Percentiles rank a stretch among this genome's conserved stretches.
These are phyloP conservation scores for Phytophthora multivora DNA, from an alignment of 352 stramenopile species.

Conservation along the genomic window DNA sequence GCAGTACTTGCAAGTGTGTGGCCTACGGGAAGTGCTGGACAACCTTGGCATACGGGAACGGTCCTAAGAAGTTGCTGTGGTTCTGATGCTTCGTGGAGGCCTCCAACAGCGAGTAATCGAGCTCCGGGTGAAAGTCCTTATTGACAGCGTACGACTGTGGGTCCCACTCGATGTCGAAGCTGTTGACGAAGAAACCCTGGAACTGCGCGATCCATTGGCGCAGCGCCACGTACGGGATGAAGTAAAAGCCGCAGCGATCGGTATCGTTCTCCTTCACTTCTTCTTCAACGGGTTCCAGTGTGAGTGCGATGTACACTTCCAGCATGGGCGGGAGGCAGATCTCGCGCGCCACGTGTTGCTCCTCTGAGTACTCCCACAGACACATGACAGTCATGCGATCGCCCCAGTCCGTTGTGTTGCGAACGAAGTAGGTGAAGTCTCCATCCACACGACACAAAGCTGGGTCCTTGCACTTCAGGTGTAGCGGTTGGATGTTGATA, in stretches of 20 bases:
- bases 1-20: too few relatives aligned
- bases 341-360: slow-evolving; percentile 49
- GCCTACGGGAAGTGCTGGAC: slow-evolving; percentile 47
- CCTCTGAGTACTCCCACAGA: slow-evolving; percentile 74
- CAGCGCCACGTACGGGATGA: slow-evolving; percentile 81
- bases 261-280: slow-evolving; percentile 79
- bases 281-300: slow-evolving; percentile 51
- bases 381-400: slow-evolving; percentile 86
- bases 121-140: slow-evolving; percentile 43
- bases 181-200: slow-evolving; percentile 85
- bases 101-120: slow-evolving; percentile 75
- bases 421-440: slow-evolving; percentile 79
- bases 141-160: slow-evolving; percentile 72
- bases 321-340: slow-evolving; percentile 81
- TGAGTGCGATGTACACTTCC: slow-evolving; percentile 66
- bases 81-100: slow-evolving; percentile 73
- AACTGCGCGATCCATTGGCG: slow-evolving; percentile 79
- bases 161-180: slow-evolving; percentile 78
- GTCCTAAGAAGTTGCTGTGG: slow-evolving; percentile 70
- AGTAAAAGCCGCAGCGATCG: slow-evolving; percentile 83
- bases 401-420: slow-evolving; percentile 82
- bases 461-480: slow-evolving; percentile 65
- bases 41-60: slow-evolving; percentile 75
- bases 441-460: slow-evolving; percentile 56
- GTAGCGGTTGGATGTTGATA: slow-evolving; percentile 75